phyloP scores from a whole-genome alignment of 1,284 basidiomycete species.

The Ustilago esculenta region DNA sequence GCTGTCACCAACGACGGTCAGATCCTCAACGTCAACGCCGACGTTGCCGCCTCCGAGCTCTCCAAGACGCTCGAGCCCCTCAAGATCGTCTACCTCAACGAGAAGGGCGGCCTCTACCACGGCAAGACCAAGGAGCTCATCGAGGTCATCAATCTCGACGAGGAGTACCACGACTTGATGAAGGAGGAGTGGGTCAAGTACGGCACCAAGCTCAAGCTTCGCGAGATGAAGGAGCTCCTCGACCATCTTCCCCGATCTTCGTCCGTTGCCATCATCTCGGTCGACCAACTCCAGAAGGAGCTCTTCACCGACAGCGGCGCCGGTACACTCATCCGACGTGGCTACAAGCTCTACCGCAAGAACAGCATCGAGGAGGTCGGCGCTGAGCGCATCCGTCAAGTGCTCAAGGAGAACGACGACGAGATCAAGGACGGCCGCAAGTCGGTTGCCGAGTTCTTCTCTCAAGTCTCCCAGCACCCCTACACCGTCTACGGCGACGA shows the following conservation, averaged over 20 bases:
- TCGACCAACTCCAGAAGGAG: constrained; percentile 93
- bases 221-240: constrained; percentile 98
- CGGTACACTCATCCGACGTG: constrained; percentile 94
- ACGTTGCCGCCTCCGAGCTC: constrained; percentile 66
- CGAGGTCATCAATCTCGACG: constrained; percentile 95
- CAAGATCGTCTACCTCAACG: constrained; percentile 98
- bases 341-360: constrained; percentile 96
- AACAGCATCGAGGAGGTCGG: constrained; percentile 83
- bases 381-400: constrained; percentile 78
- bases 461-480: constrained; percentile 74
- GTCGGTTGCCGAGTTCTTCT: constrained; percentile 89
- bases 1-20: constrained; percentile 66
- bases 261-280: constrained; percentile 96
- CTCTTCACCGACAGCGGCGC: constrained; percentile 98
- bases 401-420: constrained; percentile 85
- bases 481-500: constrained; percentile 98
- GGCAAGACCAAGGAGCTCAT: constrained; percentile 76
- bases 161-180: constrained; percentile 97
- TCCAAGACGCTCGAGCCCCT: constrained; percentile 67
- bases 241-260: constrained; percentile 98
- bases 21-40: constrained; percentile 67
- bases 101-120: constrained; percentile 97
- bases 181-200: constrained; percentile 99
- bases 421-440: constrained; percentile 85
- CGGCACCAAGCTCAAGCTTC: constrained; percentile 98